These are phyloP conservation scores for Arabidopsis hybrid DNA, from an alignment of 441 rosid species.

Conservation along the genomic window DNA sequence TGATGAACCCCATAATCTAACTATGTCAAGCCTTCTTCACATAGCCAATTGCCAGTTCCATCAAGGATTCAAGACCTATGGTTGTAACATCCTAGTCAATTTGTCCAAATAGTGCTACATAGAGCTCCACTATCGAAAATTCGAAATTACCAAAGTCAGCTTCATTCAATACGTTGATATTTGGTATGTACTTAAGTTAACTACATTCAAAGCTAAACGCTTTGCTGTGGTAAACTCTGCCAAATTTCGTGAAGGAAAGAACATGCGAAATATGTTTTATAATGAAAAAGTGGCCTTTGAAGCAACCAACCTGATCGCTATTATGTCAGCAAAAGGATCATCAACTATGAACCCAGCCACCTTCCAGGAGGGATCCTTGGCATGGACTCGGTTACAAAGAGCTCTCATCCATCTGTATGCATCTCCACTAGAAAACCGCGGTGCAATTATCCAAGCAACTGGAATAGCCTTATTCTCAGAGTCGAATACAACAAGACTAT, in stretches of 20 bases:
- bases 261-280: background rate
- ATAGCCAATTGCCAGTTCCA: background rate
- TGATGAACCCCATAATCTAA: conserved; percentile 1
- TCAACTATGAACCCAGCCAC: conserved; percentile 93
- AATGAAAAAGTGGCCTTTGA: background rate
- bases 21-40: conserved; percentile 13
- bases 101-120: conserved; percentile 1
- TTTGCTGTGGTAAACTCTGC: conserved; percentile 12
- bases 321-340: conserved; percentile 80
- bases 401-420: conserved; percentile 90
- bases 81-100: background rate
- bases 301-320: conserved; percentile 64
- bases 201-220: background rate
- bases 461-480: conserved; percentile 93
- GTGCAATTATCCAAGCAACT: conserved; percentile 91
- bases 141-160: background rate
- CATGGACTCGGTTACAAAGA: conserved; percentile 78
- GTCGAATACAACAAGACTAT: conserved; percentile 84
- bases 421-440: conserved; percentile 63
- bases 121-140: background rate
- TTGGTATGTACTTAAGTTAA: conserved; percentile 9
- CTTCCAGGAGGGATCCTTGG: conserved; percentile 88
- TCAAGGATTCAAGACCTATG: conserved; percentile 5
- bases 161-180: background rate
- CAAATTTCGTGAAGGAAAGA: background rate